These are phyloP conservation scores for Fusarium sp. DNA, from an alignment of 2,329 filamentous ascomycete genomes.

Conservation along the genomic window DNA sequence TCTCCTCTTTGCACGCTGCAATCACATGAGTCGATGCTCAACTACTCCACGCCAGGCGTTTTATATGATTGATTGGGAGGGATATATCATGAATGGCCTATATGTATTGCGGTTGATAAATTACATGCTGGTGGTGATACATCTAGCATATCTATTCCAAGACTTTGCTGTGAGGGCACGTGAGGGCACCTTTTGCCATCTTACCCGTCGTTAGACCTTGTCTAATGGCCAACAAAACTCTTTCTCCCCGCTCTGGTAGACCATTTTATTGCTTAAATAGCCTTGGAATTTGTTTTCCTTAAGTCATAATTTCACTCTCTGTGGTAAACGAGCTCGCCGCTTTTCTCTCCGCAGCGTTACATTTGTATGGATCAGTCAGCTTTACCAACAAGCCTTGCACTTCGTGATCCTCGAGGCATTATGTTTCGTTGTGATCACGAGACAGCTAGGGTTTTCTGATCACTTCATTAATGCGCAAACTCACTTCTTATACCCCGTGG, in stretches of 20 bases:
- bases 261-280: background rate
- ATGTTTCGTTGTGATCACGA: background rate
- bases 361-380: slow-evolving; percentile 2
- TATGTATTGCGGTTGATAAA: background rate
- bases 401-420: background rate
- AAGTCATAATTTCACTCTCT: background rate
- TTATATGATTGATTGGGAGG: background rate
- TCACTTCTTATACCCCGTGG: too few relatives aligned
- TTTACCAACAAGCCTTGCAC: background rate
- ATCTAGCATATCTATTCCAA: background rate
- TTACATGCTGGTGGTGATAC: background rate
- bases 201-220: background rate
- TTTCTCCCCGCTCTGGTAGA: background rate
- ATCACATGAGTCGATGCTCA: background rate
- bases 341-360: background rate
- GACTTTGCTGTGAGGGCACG: background rate
- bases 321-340: background rate
- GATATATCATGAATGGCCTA: background rate
- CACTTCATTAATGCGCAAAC: background rate
- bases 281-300: background rate
- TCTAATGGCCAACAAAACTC: background rate
- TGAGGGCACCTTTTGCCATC: background rate
- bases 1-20: background rate
- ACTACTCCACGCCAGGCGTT: background rate
- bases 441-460: background rate